Base-by-base conservation (phyloP, 106 monocot species). In the Phalaenopsis aphrodite region DNA sequence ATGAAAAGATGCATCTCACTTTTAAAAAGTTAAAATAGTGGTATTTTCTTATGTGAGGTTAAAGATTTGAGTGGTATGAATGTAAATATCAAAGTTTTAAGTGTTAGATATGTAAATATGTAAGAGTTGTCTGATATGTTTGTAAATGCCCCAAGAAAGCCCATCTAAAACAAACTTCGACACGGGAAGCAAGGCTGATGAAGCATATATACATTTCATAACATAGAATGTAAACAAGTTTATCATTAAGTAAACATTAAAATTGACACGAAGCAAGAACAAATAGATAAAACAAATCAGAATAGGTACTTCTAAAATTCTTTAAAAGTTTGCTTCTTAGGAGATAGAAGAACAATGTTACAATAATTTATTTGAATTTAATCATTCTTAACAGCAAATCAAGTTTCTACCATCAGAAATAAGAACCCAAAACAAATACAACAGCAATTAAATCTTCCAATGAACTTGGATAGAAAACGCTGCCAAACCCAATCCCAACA, bases 351-450 rank as follows among this genome's bases (percentile, higher is more conserved):
- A 69, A 39, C 11, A 38, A 69, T 69, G 23, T 37, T 69, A 39
- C 68, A 4, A 37, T 37, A 39, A 14, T 69, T 12, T 69, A 37
- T 69, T 30, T 67, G 36, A 39, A 39, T 39, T 37, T 39, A 69
- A 43, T 7, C 74, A 74, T 74, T 12, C 43, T 43, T 43, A 18
- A 42, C 41, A 42, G 74, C 43, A 5, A 17, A 61, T 61, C 61
- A 61, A 43, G n/a, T 19, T 74, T 3, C 18, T 74, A 19, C 42
- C 74, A 17, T 15, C 43, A 41, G 43, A 74, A 30, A 74, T 7
- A 43, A 74, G 43, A 74, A 42, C 17, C 73, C 69, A 37, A 69
- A 74, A 74, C 38, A 74, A 43, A n/a, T 74, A 43, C 17, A 74
- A 41, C 15, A 74, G 19, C 5, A 74, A 42, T 18, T 9, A 74